Evolutionary conservation across 257 asterid genomes (phyloP), one percentile per base, ranked within the genome.

Genomic region (Echites panduratus): DNA sequence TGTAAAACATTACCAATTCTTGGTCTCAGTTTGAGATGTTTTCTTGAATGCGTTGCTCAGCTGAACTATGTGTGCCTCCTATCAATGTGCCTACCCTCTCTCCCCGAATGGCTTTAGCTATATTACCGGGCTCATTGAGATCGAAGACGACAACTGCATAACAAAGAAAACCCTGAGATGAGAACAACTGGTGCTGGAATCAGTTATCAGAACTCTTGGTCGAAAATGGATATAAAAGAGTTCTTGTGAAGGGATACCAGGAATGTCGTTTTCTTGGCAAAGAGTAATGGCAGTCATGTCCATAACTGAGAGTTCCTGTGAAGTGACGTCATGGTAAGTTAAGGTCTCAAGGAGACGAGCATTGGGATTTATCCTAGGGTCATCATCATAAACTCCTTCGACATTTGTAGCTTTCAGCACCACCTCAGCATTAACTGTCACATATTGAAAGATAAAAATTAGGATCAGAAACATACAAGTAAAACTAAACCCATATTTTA

Each of bases 241-340:
- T 3, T 68, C 5, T 13, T 8, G 19, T 12, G 5, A 49, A 26
- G 22, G 3, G 80, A 41, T 85, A 89, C 98, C 96, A 44, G 99
- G 99, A 71, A 94, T 91, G 80, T 92, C 84, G 81, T 94, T 94
- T 84, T 94, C 99, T 85, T 94, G 98, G 90, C 98, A 94, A 78
- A 94, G 81, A 66, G 99, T 94, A 52, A 91, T 88, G 70, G 99
- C 99, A 54, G 97, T 94, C 93, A 90, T 43, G 85, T 94, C 99
- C 99, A 94, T 94, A 65, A 92, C 98, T 0, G 96, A 88, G 64
- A 92, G 92, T 72, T 90, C 99, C 83, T 87, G 88, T 10, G 99
- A 81, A 56, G 79, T 90, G 53, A 94, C 96, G 20, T 91, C 99
- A 49, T 89, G 95, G 76, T 89, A 94, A 38, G 92, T 85, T 57